These are phyloP conservation scores for Neurospora pannonica DNA, from an alignment of 495 filamentous ascomycete genomes.

Conservation along the genomic window DNA sequence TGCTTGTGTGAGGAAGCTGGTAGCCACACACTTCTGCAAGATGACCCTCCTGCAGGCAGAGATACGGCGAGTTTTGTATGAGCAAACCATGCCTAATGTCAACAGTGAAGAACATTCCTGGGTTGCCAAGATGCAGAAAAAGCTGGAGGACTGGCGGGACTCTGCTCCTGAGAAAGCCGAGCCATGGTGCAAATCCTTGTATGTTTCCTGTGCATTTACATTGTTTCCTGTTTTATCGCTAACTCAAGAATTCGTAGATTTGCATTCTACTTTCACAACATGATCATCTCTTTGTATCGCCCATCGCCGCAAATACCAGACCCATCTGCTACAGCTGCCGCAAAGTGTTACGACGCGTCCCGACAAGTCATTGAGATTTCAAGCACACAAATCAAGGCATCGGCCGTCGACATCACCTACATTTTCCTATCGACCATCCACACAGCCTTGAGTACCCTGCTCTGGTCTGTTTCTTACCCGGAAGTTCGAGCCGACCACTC, in stretches of 20 bases:
- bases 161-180: constrained; percentile 33
- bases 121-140: constrained; percentile 70
- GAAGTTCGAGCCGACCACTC: constrained; percentile 63
- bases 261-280: constrained; percentile 64
- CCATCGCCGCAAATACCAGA: constrained; percentile 85
- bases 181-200: constrained; percentile 45
- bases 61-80: constrained; percentile 73
- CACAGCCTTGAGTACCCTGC: constrained; percentile 74
- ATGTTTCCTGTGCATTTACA: constrained; percentile 7
- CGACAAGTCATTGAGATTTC: constrained; percentile 70
- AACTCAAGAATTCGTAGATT: constrained; percentile 47
- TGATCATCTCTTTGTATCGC: constrained; percentile 73
- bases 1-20: constrained; percentile 65
- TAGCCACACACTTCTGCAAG: constrained; percentile 84
- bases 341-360: constrained; percentile 71
- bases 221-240: not conserved
- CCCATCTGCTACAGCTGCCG: constrained; percentile 64
- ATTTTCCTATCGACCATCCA: constrained; percentile 80
- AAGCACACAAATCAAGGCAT: constrained; percentile 61
- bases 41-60: constrained; percentile 86
- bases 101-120: constrained; percentile 70
- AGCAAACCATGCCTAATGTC: constrained; percentile 63
- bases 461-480: constrained; percentile 81
- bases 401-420: constrained; percentile 79
- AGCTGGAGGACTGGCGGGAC: constrained; percentile 61